These are phyloP conservation scores for Daldinia sp. DNA, from an alignment of 2,329 filamentous ascomycete genomes.

Conservation along the genomic window DNA sequence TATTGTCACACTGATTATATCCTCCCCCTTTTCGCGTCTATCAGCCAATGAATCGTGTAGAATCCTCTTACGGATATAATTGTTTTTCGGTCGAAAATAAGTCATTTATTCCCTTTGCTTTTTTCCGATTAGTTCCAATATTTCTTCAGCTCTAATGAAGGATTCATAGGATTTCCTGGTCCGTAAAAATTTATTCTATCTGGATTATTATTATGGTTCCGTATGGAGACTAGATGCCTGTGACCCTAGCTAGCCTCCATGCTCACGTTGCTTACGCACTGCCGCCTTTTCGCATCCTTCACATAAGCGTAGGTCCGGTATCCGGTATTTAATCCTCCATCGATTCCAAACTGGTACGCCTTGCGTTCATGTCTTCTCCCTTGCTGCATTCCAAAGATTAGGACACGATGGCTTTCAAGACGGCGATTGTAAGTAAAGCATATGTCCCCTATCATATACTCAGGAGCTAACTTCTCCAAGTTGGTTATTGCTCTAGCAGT, in stretches of 20 bases:
- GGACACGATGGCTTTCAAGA: slow-evolving; percentile 14
- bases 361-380: not conserved
- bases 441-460: not conserved
- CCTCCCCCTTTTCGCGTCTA: not conserved
- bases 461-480: slow-evolving; percentile 6
- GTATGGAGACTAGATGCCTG: not conserved
- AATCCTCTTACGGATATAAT: not conserved
- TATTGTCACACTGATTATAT: not conserved
- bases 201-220: not conserved
- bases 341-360: not conserved
- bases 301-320: not conserved
- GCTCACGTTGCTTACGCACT: not conserved
- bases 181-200: not conserved
- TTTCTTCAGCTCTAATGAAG: too few relatives aligned
- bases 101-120: too few relatives aligned
- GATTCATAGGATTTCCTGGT: not conserved
- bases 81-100: not conserved
- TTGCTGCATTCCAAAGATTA: not conserved
- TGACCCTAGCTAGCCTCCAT: not conserved
- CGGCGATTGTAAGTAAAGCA: slow-evolving; percentile 8
- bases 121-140: too few relatives aligned
- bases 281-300: not conserved
- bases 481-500: slow-evolving; percentile 17
- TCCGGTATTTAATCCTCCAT: not conserved
- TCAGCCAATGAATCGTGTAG: not conserved